A percentile compares a stretch with the other conserved stretches of the same genome.
Evolutionary conservation across 345 rosid genomes (phyloP).

Genomic region (Rhizophora apiculata): DNA sequence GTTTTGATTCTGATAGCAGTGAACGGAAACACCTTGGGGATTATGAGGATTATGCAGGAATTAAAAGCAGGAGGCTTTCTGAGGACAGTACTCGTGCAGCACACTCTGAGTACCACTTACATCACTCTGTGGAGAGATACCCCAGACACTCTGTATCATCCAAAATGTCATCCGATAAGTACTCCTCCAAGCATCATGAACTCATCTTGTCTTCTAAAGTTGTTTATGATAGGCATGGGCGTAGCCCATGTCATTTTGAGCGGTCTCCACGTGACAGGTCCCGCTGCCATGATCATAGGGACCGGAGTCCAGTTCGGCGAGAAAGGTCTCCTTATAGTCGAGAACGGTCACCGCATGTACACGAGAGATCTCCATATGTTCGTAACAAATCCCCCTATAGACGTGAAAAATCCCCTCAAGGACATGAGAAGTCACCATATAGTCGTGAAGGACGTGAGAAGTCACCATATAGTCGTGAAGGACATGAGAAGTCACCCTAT

Average conservation of each 20-base stretch:
- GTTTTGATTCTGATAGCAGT: conserved; percentile 56
- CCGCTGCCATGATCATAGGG: conserved; percentile 63
- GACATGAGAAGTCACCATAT: conserved; percentile 44
- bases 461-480: conserved; percentile 48
- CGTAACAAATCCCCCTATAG: conserved; percentile 35
- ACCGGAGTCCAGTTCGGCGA: conserved; percentile 48
- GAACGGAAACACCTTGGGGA: conserved; percentile 67
- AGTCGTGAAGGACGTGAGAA: conserved; percentile 44
- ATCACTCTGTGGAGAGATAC: conserved; percentile 59
- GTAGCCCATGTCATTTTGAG: conserved; percentile 70
- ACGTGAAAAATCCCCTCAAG: conserved; percentile 15
- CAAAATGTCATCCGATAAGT: conserved; percentile 59
- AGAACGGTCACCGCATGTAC: conserved; percentile 16
- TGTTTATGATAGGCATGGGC: conserved; percentile 69
- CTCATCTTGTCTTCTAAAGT: conserved; percentile 59
- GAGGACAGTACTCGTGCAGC: conserved; percentile 60
- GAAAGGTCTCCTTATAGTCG: conserved; percentile 18
- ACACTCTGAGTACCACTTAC: conserved; percentile 60
- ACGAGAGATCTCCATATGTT: conserved; percentile 31
- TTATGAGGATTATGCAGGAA: conserved; percentile 54
- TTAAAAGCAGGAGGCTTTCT: conserved; percentile 74
- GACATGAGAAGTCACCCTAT: conserved; percentile 44
- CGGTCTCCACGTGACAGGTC: conserved; percentile 68
- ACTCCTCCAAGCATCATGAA: conserved; percentile 71
- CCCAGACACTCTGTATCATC: conserved; percentile 63